These are phyloP conservation scores for Starmerella powellii DNA, from an alignment of 805 yeast species.

Conservation along the genomic window DNA sequence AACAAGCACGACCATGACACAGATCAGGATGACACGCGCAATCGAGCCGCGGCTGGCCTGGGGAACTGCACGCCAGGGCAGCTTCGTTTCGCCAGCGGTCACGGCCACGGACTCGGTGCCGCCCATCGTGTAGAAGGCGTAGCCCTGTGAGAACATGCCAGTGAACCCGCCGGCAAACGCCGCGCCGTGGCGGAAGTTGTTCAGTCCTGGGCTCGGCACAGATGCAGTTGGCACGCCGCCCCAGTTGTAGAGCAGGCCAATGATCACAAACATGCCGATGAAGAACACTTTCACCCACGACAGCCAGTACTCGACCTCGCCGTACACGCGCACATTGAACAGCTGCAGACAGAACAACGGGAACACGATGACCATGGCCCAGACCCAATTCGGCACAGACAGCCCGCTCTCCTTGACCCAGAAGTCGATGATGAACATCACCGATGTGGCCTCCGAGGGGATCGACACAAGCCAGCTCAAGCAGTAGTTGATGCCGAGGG, in stretches of 20 bases:
- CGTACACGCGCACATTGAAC: conserved; percentile 39
- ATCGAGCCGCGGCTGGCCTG: conserved; percentile 44
- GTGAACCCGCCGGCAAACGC: conserved; percentile 24
- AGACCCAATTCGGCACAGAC: conserved; percentile 38
- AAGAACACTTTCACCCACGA: conserved; percentile 53
- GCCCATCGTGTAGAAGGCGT: conserved; percentile 43
- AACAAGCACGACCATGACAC: conserved; percentile 39
- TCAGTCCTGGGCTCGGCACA: conserved; percentile 42
- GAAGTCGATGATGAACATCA: conserved; percentile 34
- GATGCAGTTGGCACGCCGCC: conserved; percentile 42
- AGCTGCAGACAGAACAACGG: conserved; percentile 40
- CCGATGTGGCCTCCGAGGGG: conserved; percentile 36
- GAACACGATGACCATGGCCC: conserved; percentile 36
- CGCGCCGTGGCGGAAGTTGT: conserved; percentile 20
- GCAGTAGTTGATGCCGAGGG: conserved; percentile 42
- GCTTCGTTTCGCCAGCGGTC: conserved; percentile 46
- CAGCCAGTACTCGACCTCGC: conserved; percentile 58
- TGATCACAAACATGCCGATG: conserved; percentile 49
- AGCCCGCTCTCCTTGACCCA: conserved; percentile 32
- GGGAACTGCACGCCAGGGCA: conserved; percentile 46
- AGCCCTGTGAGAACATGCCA: conserved; percentile 32
- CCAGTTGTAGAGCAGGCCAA: conserved; percentile 41
- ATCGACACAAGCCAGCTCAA: conserved; percentile 38
- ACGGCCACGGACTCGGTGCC: conserved; percentile 46
- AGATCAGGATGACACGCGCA: conserved; percentile 39